Evolutionary conservation across 176 grass and related monocot species (phyloP).

Genomic region (Oryza glumipatula): DNA sequence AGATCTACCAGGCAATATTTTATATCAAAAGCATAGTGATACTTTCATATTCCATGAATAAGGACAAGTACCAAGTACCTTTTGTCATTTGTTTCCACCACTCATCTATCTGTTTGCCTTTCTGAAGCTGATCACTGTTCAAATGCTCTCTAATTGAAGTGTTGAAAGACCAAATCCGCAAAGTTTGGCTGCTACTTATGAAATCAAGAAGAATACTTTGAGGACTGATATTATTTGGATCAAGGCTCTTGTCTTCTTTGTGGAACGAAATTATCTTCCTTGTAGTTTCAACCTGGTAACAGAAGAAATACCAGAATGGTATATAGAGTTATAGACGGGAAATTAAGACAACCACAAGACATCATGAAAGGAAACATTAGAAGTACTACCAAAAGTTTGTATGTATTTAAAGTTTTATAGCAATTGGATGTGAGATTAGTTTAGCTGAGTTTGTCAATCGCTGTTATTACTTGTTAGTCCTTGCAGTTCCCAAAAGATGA

Average conservation of each 20-base stretch:
- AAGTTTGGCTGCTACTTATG: conserved; percentile 94
- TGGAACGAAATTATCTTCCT: conserved; percentile 99
- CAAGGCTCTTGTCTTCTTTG: conserved; percentile 94
- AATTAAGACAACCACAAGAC: conserved; percentile 27
- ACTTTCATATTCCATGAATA: conserved; percentile 33
- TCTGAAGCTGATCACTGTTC: conserved; percentile 96
- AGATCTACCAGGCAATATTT: conserved; percentile 2
- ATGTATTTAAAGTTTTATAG: conserved; percentile 40
- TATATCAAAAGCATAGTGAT: conserved; percentile 31
- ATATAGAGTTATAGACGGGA: neutral
- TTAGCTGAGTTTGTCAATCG: conserved; percentile 8
- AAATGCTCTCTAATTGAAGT: conserved; percentile 86
- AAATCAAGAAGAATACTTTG: conserved; percentile 99
- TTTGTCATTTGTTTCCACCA: conserved; percentile 97
- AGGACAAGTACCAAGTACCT: conserved; percentile 68
- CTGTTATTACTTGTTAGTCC: neutral
- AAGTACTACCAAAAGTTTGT: neutral
- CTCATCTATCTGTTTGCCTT: conserved; percentile 98
- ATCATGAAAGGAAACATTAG: conserved; percentile 27
- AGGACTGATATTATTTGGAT: conserved; percentile 71
- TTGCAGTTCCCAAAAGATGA: conserved; percentile 31
- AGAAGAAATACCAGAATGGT: conserved; percentile 40
- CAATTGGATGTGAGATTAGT: conserved; percentile 26
- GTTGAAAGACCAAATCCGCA: conserved; percentile 98
- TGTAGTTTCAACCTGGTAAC: conserved; percentile 84